Evolutionary conservation across 495 filamentous ascomycete genomes (phyloP).

Genomic region (Astrocystis sublimbata): DNA sequence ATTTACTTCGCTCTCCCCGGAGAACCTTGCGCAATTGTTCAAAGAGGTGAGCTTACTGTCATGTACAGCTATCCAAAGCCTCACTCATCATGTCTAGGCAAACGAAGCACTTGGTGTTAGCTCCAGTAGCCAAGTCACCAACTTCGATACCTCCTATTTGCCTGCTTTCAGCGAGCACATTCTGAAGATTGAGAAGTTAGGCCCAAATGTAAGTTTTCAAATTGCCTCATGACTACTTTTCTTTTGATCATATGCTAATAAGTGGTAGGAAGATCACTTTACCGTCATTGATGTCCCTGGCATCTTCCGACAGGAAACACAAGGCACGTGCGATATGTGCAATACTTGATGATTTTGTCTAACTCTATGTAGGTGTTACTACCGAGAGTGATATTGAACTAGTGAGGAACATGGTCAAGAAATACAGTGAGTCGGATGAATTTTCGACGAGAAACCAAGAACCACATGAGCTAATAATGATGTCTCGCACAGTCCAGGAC

Average conservation of each 20-base stretch:
- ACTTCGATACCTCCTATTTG: constrained; percentile 18
- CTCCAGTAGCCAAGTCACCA: constrained; percentile 14
- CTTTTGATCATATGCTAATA: not conserved
- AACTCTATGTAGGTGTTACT: constrained; percentile 30
- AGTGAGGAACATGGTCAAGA: constrained; percentile 54
- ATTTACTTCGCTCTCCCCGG: constrained; percentile 23
- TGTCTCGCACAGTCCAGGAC: constrained; percentile 25
- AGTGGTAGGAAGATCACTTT: constrained; percentile 48
- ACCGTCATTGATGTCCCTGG: constrained; percentile 65
- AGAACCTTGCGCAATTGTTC: constrained; percentile 32
- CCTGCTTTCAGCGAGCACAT: constrained; percentile 58
- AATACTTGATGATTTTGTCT: not conserved
- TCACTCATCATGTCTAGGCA: constrained; percentile 33
- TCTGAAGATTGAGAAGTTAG: constrained; percentile 58
- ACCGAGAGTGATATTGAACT: constrained; percentile 49
- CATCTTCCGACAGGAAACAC: constrained; percentile 56
- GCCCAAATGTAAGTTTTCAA: constrained; percentile 44
- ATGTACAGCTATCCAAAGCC: not conserved
- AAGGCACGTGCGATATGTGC: constrained; percentile 27
- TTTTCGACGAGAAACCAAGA: not conserved
- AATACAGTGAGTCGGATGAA: constrained; percentile 47
- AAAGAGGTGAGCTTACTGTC: constrained; percentile 25
- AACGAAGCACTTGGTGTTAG: constrained; percentile 49
- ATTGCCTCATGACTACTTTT: not conserved
- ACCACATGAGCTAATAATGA: constrained; percentile 16